phyloP scores from a whole-genome alignment of 768 basidiomycete genomes.

The Leucocoprinus birnbaumii region DNA sequence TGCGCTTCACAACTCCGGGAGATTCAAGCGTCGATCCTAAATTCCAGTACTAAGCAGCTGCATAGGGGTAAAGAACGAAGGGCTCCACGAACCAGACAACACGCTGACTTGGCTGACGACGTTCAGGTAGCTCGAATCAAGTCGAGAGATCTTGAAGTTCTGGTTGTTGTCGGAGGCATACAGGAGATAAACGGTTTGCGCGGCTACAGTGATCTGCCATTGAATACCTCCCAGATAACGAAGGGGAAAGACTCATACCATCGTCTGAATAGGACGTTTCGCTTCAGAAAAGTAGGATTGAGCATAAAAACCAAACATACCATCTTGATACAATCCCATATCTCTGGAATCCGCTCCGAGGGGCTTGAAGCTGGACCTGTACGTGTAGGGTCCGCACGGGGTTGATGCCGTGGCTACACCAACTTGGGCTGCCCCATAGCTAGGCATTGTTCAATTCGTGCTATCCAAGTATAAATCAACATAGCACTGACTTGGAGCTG shows the following conservation, averaged over 20 bases:
- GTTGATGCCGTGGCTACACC: conserved; percentile 57
- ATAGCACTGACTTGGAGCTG: conserved; percentile 42
- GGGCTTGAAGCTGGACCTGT: conserved; percentile 51
- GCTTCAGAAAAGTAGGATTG: too few relatives aligned
- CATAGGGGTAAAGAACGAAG: conserved; percentile 12
- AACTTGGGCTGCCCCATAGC: conserved; percentile 63
- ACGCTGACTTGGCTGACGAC: conserved; percentile 45
- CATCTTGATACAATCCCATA: conserved; percentile 55
- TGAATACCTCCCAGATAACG: not conserved
- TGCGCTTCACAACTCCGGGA: conserved; percentile 59
- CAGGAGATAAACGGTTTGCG: conserved; percentile 52
- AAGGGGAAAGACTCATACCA: conserved; percentile 20
- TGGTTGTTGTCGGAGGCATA: conserved; percentile 70
- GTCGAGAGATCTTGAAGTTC: conserved; percentile 61
- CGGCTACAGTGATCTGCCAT: conserved; percentile 22
- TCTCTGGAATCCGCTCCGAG: conserved; percentile 59
- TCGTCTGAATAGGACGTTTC: too few relatives aligned
- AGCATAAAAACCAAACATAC: too few relatives aligned
- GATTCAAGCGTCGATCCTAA: conserved; percentile 56
- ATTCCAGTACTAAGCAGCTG: conserved; percentile 8
- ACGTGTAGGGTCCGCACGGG: conserved; percentile 61
- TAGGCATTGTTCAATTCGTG: conserved; percentile 17
- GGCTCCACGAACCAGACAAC: conserved; percentile 41
- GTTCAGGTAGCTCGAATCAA: conserved; percentile 59
- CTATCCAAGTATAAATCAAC: not conserved